Percentiles rank a stretch among this genome's conserved stretches.
phyloP scores from a whole-genome alignment of 805 yeast genomes.

The Brettanomyces sp. region DNA sequence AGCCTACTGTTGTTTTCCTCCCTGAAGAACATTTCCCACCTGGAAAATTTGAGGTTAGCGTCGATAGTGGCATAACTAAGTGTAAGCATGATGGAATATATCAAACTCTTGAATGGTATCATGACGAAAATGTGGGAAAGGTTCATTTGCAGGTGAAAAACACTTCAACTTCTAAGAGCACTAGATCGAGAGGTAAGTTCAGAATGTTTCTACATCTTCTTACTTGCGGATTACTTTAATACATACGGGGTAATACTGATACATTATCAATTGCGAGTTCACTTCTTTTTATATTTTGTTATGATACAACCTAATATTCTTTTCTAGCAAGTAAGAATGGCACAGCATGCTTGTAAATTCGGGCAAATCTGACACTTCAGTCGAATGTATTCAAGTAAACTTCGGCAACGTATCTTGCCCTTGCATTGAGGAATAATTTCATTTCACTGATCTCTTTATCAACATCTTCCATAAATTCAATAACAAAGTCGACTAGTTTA shows the following conservation, averaged over 20 bases:
- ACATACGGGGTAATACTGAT: no score
- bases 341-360: no score
- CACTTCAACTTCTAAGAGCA: no score
- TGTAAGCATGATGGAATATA: conserved; percentile 40
- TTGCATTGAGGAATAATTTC: conserved; percentile 92
- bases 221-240: neutral
- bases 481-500: conserved; percentile 90
- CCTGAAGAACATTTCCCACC: conserved; percentile 66
- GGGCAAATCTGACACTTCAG: conserved; percentile 19
- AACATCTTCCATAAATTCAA: conserved; percentile 98
- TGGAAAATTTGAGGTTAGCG: conserved; percentile 38
- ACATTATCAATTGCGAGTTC: no score
- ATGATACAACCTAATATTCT: no score
- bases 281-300: no score
- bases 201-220: neutral
- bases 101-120: conserved; percentile 67
- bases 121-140: conserved; percentile 26
- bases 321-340: no score
- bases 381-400: conserved; percentile 88
- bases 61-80: conserved; percentile 40
- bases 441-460: conserved; percentile 98
- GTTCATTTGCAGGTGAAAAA: conserved; percentile 12
- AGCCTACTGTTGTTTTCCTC: conserved; percentile 54
- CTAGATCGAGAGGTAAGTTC: neutral
- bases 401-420: conserved; percentile 97